Conservation (phyloP, 108 stramenopile species). For the Conticribra weissflogii region DNA sequence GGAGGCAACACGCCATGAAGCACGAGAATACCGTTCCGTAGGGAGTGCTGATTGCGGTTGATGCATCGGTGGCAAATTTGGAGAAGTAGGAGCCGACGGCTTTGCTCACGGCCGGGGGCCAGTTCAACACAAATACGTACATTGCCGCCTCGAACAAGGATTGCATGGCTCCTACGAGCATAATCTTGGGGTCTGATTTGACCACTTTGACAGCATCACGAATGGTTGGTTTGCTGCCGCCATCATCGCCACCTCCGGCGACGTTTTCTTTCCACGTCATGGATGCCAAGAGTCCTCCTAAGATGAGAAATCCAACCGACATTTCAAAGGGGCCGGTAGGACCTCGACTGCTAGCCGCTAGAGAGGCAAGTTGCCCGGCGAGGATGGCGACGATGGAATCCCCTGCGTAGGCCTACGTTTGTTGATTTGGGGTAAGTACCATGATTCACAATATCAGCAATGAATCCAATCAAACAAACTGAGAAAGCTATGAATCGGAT, state of each 20-base stretch:
- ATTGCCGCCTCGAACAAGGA: slow-evolving; percentile 95
- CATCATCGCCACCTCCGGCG: slow-evolving; percentile 39
- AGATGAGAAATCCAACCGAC: slow-evolving; percentile 85
- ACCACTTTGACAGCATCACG: slow-evolving; percentile 80
- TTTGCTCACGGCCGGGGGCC: slow-evolving; percentile 89
- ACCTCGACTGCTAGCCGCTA: slow-evolving; percentile 82
- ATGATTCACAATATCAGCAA: too few species aligned
- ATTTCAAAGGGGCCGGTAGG: slow-evolving; percentile 97
- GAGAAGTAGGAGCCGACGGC: slow-evolving; percentile 70
- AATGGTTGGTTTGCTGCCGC: slow-evolving; percentile 66
- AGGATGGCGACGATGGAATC: slow-evolving; percentile 95
- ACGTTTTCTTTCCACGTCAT: slow-evolving; percentile 94
- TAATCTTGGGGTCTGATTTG: slow-evolving; percentile 82
- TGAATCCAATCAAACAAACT: too few species aligned
- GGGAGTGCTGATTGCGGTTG: slow-evolving; percentile 56
- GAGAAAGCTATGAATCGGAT: too few species aligned
- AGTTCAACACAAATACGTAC: slow-evolving; percentile 96
- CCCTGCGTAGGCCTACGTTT: slow-evolving; percentile 84
- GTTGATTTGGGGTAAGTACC: too few species aligned
- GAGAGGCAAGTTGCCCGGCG: slow-evolving; percentile 90
- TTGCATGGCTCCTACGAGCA: slow-evolving; percentile 93
- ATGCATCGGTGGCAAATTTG: slow-evolving; percentile 38
- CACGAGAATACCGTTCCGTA: slow-evolving; percentile 92
- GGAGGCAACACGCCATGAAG: slow-evolving; percentile 94
- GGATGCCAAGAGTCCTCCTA: slow-evolving; percentile 77